A percentile compares a stretch with the other conserved stretches of the same genome.
Evolutionary conservation across 2,329 filamentous ascomycete species (phyloP).

Genomic region (Venturia effusa): DNA sequence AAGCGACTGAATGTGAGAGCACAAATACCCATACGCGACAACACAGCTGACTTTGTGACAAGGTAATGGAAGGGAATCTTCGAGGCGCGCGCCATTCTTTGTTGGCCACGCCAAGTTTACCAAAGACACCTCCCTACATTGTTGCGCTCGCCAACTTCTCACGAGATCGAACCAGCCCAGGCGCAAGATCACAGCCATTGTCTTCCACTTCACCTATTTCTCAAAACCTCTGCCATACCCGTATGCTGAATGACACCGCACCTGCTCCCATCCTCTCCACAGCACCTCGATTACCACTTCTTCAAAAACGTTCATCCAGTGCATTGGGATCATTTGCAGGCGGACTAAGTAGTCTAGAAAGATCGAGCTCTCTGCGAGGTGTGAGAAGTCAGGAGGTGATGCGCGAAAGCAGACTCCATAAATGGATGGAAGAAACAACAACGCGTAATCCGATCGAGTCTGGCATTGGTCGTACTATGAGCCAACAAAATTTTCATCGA

Average conservation of each 20-base stretch:
- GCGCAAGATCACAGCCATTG: not conserved
- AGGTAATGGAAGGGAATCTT: conserved; percentile 93
- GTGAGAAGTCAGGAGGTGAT: conserved; percentile 26
- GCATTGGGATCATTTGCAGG: conserved; percentile 26
- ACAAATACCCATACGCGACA: not conserved
- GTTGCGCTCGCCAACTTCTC: not conserved
- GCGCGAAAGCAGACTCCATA: conserved; percentile 18
- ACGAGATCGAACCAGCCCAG: not conserved
- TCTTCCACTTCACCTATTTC: not conserved
- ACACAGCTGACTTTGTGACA: conserved; percentile 17
- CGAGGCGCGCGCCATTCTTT: conserved; percentile 64
- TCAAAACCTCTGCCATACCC: conserved; percentile 21
- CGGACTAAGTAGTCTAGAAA: conserved; percentile 1
- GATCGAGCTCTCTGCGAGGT: conserved; percentile 9
- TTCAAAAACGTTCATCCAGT: conserved; percentile 27
- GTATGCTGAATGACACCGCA: conserved; percentile 31
- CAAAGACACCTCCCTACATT: conserved; percentile 25
- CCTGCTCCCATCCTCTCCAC: conserved; percentile 1
- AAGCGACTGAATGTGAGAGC: conserved; percentile 66
- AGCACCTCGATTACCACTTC: conserved; percentile 14
- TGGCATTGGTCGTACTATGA: conserved; percentile 7
- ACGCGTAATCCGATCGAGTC: conserved; percentile 18
- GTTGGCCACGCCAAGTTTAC: conserved; percentile 39
- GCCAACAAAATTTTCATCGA: conserved; percentile 18
- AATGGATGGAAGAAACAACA: conserved; percentile 8